A percentile compares a stretch with the other conserved stretches of the same genome.
Conservation (phyloP, 305 asterid species). For the Rubia occidens region DNA sequence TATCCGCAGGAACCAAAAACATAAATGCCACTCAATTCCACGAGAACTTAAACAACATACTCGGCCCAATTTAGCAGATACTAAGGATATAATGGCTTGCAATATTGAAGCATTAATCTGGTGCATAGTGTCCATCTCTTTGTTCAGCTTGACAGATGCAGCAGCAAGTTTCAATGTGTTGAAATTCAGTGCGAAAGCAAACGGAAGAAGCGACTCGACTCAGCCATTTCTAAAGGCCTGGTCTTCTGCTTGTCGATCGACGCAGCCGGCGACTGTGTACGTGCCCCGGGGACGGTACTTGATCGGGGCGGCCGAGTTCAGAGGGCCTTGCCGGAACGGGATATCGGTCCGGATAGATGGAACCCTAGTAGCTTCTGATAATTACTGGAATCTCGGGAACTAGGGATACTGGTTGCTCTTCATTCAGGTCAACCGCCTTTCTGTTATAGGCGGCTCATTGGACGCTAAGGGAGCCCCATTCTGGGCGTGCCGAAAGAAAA, state of each 20-base stretch:
- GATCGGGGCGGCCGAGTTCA: conserved; percentile 27
- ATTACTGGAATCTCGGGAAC: conserved; percentile 25
- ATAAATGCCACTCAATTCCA: too few relatives aligned
- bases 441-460: conserved; percentile 36
- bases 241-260: conserved; percentile 34
- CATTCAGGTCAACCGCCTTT: conserved; percentile 30
- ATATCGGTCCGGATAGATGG: conserved; percentile 34
- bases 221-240: conserved; percentile 34
- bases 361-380: conserved; percentile 36
- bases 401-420: conserved; percentile 44
- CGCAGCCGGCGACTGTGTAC: conserved; percentile 12
- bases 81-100: too few relatives aligned
- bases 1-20: background rate
- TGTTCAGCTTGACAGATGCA: background rate
- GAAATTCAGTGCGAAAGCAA: conserved; percentile 35
- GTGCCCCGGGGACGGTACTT: conserved; percentile 24
- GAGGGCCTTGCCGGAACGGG: conserved; percentile 40
- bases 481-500: conserved; percentile 40
- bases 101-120: too few relatives aligned
- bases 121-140: too few relatives aligned
- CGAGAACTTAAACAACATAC: too few relatives aligned
- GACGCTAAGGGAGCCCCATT: conserved; percentile 45
- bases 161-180: conserved; percentile 28
- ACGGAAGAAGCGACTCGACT: conserved; percentile 37
- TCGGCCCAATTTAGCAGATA: too few relatives aligned